Base-by-base conservation (phyloP, 192 early-diverging fungal species). In the Allomyces macrogynus region DNA sequence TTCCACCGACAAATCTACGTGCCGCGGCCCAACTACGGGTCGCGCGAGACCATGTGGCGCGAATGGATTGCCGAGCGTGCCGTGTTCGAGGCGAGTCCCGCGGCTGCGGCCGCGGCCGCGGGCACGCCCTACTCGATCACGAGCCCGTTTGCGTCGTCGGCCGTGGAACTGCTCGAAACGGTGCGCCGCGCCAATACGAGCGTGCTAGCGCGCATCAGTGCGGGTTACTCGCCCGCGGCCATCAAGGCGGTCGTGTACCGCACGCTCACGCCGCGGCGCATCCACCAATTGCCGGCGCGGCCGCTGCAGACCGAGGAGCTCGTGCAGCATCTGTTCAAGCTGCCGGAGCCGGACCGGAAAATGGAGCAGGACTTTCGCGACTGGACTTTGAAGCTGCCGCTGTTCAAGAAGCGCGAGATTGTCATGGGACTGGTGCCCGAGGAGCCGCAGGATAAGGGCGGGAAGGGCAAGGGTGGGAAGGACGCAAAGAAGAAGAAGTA, bases 21-120 rank as follows among this genome's bases (percentile, higher is more conserved):
- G 23, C 77, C 78, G 12, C 73, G 73, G 23, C 81, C 81, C 5
- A 75, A 80, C 61, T 82, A 82, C 64, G 68, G 69, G 4, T 65
- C 68, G 24, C 65, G 81, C 42, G 67, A 70, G 24, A 32, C 60
- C 5, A 61, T 80, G 42, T 80, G 78, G 81, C 68, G 63, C 23
- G 64, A 72, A 22, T 80, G 24, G 24, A 62, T 62, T 16, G 62
- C 62, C 14, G 24, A 62, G 14, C 23, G 23, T 5, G 20, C 49
- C 16, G 49, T 57, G 16, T 40, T 40, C 8, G 32, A 40, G 32
- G 32, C 32, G 8, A 40, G 32, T 40, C 32, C 32, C 32, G 32
- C 32, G 7, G 32, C 5, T 8, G 32, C 32, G 32, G 32, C 32
- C 7, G 7, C 32, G 32, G 32, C 32, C 4, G 32, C 32, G 7